These are phyloP conservation scores for Alternaria postmessia DNA, from an alignment of 2,329 filamentous ascomycete genomes.

Conservation along the genomic window DNA sequence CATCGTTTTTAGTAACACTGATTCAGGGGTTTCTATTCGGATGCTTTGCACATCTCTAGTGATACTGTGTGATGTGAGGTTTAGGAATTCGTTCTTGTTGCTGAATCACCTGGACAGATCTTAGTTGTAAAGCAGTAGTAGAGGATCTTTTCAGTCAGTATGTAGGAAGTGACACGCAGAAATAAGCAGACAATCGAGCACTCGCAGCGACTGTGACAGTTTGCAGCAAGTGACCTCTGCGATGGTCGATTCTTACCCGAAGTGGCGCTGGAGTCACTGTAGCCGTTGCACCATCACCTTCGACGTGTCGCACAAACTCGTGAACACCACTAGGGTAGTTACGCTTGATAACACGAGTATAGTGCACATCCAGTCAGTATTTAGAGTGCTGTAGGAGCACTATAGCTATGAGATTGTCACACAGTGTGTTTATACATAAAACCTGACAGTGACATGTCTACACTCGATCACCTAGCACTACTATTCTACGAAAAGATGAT, in stretches of 20 bases:
- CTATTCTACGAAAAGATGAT: neutral
- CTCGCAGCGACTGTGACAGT: neutral
- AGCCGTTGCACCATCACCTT: neutral
- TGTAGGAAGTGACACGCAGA: neutral
- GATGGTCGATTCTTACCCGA: neutral
- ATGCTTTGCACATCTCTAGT: too few species aligned
- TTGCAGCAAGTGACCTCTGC: neutral
- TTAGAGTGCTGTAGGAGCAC: too few species aligned
- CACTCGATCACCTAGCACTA: neutral
- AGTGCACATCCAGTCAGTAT: neutral
- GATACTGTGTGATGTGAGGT: too few species aligned
- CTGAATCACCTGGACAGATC: too few species aligned
- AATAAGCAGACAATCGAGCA: neutral
- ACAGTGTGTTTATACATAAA: neutral
- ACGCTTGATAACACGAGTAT: neutral
- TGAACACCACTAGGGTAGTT: neutral
- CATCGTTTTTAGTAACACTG: too few species aligned
- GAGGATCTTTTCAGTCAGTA: neutral
- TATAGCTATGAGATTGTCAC: neutral
- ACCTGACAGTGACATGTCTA: neutral
- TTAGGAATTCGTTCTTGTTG: too few species aligned
- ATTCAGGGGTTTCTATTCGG: too few species aligned
- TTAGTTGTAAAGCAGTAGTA: neutral
- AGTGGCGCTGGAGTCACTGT: neutral
- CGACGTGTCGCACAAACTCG: neutral